Conservation (phyloP, 495 filamentous ascomycete genomes). For the Beverwykella pulmonaria region DNA sequence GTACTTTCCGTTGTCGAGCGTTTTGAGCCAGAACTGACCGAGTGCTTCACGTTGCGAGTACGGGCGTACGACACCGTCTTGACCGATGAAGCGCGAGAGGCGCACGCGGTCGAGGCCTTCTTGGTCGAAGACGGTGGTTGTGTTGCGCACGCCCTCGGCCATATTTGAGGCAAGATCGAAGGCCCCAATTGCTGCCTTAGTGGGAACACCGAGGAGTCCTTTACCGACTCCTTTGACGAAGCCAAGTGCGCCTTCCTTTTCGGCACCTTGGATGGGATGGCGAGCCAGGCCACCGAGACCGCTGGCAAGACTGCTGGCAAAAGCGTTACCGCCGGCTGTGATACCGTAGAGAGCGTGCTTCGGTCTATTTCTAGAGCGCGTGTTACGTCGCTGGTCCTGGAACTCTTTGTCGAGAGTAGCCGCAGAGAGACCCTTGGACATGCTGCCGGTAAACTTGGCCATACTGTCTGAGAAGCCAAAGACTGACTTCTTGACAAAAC, state of each 20-base stretch:
- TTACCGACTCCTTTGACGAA: constrained; percentile 98
- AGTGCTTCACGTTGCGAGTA: constrained; percentile 95
- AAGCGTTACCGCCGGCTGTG: constrained; percentile 91
- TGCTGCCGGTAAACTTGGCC: constrained; percentile 93
- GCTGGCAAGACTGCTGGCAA: constrained; percentile 86
- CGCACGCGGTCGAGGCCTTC: constrained; percentile 93
- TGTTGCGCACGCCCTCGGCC: constrained; percentile 95
- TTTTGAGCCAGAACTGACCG: constrained; percentile 98
- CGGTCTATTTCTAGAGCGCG: constrained; percentile 86
- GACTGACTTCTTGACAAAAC: constrained; percentile 97
- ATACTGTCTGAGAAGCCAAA: constrained; percentile 96
- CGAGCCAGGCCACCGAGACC: constrained; percentile 90
- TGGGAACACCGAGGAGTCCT: constrained; percentile 86
- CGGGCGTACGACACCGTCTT: constrained; percentile 90
- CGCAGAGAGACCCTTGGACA: constrained; percentile 92
- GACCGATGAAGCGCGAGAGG: constrained; percentile 84
- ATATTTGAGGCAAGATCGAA: constrained; percentile 97
- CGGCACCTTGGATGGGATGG: constrained; percentile 92
- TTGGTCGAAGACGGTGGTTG: constrained; percentile 94
- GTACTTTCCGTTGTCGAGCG: constrained; percentile 92
- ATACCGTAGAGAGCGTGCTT: constrained; percentile 97
- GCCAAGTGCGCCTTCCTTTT: constrained; percentile 88
- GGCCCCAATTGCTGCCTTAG: constrained; percentile 94
- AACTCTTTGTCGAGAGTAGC: constrained; percentile 98
- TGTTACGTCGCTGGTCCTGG: constrained; percentile 92